These are phyloP conservation scores for Ophiostoma himal-ulmi DNA, from an alignment of 2,329 filamentous ascomycete species.

Conservation along the genomic window DNA sequence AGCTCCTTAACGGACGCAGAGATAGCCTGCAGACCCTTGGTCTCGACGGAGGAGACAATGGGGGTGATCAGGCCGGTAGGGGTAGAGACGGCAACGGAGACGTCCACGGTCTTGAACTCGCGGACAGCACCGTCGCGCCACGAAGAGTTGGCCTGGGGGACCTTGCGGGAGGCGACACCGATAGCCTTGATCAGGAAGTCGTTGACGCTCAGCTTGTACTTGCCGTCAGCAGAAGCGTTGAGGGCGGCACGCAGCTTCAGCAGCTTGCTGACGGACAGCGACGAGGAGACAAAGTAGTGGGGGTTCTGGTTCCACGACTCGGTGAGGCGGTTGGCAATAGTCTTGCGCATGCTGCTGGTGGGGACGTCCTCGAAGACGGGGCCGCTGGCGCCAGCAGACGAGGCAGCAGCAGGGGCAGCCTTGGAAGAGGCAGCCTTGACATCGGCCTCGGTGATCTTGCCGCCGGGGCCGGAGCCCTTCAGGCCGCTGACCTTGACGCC, in stretches of 20 bases:
- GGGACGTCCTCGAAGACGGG: constrained; percentile 78
- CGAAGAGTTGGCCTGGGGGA: constrained; percentile 90
- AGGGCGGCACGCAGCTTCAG: constrained; percentile 92
- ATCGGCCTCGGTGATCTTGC: constrained; percentile 85
- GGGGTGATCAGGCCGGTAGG: constrained; percentile 93
- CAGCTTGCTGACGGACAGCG: constrained; percentile 88
- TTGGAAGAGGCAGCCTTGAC: constrained; percentile 70
- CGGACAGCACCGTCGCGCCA: constrained; percentile 90
- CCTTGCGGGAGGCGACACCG: constrained; percentile 80
- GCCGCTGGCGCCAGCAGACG: constrained; percentile 46
- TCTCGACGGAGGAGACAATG: constrained; percentile 85
- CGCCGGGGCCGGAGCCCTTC: constrained; percentile 81
- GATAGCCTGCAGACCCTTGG: constrained; percentile 81
- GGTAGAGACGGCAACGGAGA: constrained; percentile 92
- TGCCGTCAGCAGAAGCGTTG: constrained; percentile 80
- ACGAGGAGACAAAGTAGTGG: constrained; percentile 93
- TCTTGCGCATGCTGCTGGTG: constrained; percentile 92
- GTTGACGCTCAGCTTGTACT: constrained; percentile 99
- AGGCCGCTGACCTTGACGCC: constrained; percentile 62
- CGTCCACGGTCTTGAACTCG: constrained; percentile 87
- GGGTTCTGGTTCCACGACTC: constrained; percentile 91
- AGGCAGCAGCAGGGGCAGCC: constrained; percentile 42
- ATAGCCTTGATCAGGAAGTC: constrained; percentile 99
- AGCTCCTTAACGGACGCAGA: constrained; percentile 90
- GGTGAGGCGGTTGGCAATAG: constrained; percentile 83